Evolutionary conservation across 805 yeast genomes (phyloP).

Genomic region (Teunomyces gatunensis): DNA sequence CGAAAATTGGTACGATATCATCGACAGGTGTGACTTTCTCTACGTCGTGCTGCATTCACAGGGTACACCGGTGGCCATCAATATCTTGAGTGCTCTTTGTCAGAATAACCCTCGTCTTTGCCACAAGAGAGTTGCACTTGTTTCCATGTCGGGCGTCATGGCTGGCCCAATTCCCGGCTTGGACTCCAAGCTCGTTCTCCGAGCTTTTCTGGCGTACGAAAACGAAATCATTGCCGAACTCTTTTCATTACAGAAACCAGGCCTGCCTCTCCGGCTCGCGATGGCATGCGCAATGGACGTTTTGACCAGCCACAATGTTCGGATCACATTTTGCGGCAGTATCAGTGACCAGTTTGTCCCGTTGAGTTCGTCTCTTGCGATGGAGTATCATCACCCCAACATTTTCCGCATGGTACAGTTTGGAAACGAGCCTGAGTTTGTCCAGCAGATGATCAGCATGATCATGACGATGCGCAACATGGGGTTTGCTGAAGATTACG

Average conservation of each 20-base stretch:
- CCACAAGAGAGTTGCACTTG: constrained; percentile 21
- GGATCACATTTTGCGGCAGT: constrained; percentile 34
- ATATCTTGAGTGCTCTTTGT: constrained; percentile 23
- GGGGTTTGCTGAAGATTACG: constrained; percentile 31
- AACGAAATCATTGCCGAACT: constrained; percentile 36
- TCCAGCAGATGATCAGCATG: constrained; percentile 25
- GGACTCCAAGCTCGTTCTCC: constrained; percentile 33
- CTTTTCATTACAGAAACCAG: constrained; percentile 30
- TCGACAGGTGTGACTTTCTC: constrained; percentile 30
- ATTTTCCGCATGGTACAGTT: constrained; percentile 28
- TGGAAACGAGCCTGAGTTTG: constrained; percentile 25
- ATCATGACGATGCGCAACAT: constrained; percentile 32
- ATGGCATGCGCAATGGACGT: constrained; percentile 18
- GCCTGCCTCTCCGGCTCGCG: constrained; percentile 14
- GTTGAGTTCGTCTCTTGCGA: constrained; percentile 27
- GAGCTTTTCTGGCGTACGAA: constrained; percentile 37
- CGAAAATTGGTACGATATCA: constrained; percentile 30
- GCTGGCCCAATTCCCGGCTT: constrained; percentile 32
- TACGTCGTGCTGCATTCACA: constrained; percentile 33
- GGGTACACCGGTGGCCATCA: constrained; percentile 32
- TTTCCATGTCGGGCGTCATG: constrained; percentile 36
- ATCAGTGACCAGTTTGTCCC: constrained; percentile 39
- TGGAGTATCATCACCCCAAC: constrained; percentile 35
- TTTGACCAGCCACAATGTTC: constrained; percentile 27
- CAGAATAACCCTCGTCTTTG: neutral